These are phyloP conservation scores for Chloromonas sp. DNA, from an alignment of 163 green algal species.

Conservation along the genomic window DNA sequence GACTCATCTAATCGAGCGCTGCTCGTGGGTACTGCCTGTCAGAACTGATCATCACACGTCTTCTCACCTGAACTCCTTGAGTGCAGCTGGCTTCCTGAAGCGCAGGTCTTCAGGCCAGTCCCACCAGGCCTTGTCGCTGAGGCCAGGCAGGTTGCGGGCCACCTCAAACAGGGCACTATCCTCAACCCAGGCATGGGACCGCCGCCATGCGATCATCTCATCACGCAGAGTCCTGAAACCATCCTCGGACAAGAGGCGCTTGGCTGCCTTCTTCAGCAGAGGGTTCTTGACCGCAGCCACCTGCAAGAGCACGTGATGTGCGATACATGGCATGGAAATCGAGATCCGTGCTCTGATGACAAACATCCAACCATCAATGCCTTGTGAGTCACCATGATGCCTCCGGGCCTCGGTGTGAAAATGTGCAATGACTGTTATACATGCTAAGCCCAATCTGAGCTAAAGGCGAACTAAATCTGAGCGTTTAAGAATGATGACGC, in stretches of 20 bases:
- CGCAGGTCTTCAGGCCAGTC: constrained; percentile 76
- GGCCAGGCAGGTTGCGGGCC: constrained; percentile 51
- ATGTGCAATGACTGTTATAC: no score
- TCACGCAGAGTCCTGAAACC: constrained; percentile 42
- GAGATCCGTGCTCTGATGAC: no score
- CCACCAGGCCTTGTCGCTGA: constrained; percentile 79
- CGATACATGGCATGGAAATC: neutral
- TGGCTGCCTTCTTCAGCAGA: constrained; percentile 72
- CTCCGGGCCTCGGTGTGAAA: no score
- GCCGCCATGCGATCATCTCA: constrained; percentile 38
- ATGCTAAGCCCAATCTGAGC: no score
- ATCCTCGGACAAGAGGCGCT: constrained; percentile 45
- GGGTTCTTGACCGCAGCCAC: constrained; percentile 58
- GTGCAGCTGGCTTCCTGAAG: constrained; percentile 28
- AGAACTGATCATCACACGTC: no score
- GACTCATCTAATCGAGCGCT: no score
- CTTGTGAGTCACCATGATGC: no score
- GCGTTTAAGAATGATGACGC: no score
- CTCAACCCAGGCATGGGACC: constrained; percentile 66
- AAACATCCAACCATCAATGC: no score
- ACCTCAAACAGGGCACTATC: constrained; percentile 82
- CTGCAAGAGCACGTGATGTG: constrained; percentile 2
- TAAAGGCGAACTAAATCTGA: no score
- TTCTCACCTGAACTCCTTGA: constrained; percentile 38
- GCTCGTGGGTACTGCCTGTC: no score